These are phyloP conservation scores for Miamiensis avidus DNA, from an alignment of 169 alveolate species.

Conservation along the genomic window DNA sequence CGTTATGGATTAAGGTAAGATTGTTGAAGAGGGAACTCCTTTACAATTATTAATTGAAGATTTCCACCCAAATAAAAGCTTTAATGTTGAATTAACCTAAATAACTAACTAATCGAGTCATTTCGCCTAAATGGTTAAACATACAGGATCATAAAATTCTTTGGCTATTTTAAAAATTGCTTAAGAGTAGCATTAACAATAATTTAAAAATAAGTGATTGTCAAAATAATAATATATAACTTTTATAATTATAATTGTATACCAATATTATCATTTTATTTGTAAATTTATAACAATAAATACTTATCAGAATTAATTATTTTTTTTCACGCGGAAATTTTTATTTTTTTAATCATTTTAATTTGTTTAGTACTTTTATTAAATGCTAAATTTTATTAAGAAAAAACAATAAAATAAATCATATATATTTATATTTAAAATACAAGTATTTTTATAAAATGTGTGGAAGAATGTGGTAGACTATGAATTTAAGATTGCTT, in stretches of 20 bases:
- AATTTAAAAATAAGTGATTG: too few relatives aligned
- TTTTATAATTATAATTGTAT: too few relatives aligned
- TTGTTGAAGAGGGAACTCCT: constrained; percentile 77
- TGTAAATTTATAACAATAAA: too few relatives aligned
- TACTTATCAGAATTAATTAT: too few relatives aligned
- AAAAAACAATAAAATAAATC: background rate
- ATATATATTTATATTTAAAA: too few relatives aligned
- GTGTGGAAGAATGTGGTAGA: background rate
- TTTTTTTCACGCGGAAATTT: too few relatives aligned
- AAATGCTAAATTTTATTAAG: background rate
- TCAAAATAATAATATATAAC: too few relatives aligned
- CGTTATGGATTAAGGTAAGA: constrained; percentile 82
- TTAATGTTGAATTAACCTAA: background rate
- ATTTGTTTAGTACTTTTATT: too few relatives aligned
- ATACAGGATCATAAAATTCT: constrained; percentile 24
- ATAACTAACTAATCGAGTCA: background rate
- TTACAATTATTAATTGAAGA: background rate
- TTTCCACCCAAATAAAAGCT: background rate
- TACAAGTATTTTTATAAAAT: too few relatives aligned
- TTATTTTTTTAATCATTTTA: too few relatives aligned
- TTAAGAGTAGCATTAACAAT: too few relatives aligned
- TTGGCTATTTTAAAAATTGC: constrained; percentile 8
- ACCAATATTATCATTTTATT: too few relatives aligned
- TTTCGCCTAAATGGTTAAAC: constrained; percentile 28
- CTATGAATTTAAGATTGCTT: background rate